Percentiles rank a stretch among this genome's conserved stretches.
Evolutionary conservation across 108 stramenopile species (phyloP).

Genomic region (Seminavis robusta): DNA sequence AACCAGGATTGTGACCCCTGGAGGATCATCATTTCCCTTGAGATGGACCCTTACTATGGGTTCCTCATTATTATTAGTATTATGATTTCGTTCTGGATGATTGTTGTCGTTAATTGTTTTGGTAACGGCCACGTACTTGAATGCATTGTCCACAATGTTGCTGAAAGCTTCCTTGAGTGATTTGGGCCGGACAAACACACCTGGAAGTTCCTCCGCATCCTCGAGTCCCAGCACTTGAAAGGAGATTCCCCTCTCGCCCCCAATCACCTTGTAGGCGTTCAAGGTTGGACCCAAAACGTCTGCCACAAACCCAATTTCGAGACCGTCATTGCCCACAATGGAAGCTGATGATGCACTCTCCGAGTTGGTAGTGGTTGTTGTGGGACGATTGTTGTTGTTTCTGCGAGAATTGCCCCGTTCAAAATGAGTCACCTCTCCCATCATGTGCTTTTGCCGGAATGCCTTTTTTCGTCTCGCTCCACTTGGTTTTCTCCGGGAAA

Average conservation of each 20-base stretch:
- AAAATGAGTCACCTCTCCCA: too few species aligned
- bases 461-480: too few species aligned
- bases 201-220: slow-evolving; percentile 59
- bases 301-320: slow-evolving; percentile 73
- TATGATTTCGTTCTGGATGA: slow-evolving; percentile 38
- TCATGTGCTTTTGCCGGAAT: too few species aligned
- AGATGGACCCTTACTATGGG: slow-evolving; percentile 60
- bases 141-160: slow-evolving; percentile 84
- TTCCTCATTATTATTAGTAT: too few species aligned
- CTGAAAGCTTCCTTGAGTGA: slow-evolving; percentile 68
- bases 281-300: slow-evolving; percentile 71
- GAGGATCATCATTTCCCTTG: slow-evolving; percentile 31
- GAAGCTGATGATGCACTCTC: slow-evolving; percentile 9
- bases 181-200: slow-evolving; percentile 52
- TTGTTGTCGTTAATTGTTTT: slow-evolving; percentile 24
- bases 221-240: slow-evolving; percentile 65
- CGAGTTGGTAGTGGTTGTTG: too few species aligned
- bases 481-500: too few species aligned
- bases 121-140: slow-evolving; percentile 62
- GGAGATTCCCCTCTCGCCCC: slow-evolving; percentile 55
- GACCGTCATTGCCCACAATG: slow-evolving; percentile 41
- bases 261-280: slow-evolving; percentile 55
- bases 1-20: slow-evolving; percentile 70
- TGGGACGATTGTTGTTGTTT: neutral
- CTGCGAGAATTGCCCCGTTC: too few species aligned